Conservation (phyloP, 352 stramenopile species). For the Phytophthora citrophthora region DNA sequence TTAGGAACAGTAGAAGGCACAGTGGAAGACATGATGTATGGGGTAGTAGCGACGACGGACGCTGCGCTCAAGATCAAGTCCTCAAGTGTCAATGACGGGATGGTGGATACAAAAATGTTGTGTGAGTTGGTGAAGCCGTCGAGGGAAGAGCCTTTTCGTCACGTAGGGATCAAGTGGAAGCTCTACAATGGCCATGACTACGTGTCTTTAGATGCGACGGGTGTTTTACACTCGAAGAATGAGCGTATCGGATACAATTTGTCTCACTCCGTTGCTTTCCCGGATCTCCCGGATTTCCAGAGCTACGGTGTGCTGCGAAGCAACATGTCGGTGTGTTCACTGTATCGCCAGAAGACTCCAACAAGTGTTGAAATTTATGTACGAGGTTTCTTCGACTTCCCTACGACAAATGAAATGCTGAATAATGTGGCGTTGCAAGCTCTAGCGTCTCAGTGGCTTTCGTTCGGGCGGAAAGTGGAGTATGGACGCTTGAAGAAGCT, state of each 20-base stretch:
- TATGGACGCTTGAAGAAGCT: conserved; percentile 55
- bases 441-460: conserved; percentile 32
- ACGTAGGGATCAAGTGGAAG: conserved; percentile 50
- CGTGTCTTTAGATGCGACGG: conserved; percentile 48
- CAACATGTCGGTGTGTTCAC: conserved; percentile 50
- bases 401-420: conserved; percentile 32
- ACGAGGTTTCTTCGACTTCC: conserved; percentile 47
- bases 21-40: conserved; percentile 70
- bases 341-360: conserved; percentile 42
- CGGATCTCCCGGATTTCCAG: conserved; percentile 31
- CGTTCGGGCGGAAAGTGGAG: conserved; percentile 31
- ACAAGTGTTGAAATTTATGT: conserved; percentile 46
- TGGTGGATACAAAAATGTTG: conserved; percentile 55
- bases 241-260: conserved; percentile 49
- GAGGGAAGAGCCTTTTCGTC: conserved; percentile 41
- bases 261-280: conserved; percentile 50
- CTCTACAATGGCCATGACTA: conserved; percentile 50
- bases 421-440: conserved; percentile 34
- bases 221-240: conserved; percentile 24
- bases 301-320: conserved; percentile 36
- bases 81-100: conserved; percentile 43
- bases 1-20: conserved; percentile 45
- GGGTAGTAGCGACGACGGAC: conserved; percentile 34
- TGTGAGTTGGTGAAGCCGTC: conserved; percentile 32
- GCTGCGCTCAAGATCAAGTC: conserved; percentile 50